Percentiles rank a stretch among this genome's conserved stretches.
Evolutionary conservation across 2,329 filamentous ascomycete species (phyloP).

Genomic region (Leptographium galeiforme): DNA sequence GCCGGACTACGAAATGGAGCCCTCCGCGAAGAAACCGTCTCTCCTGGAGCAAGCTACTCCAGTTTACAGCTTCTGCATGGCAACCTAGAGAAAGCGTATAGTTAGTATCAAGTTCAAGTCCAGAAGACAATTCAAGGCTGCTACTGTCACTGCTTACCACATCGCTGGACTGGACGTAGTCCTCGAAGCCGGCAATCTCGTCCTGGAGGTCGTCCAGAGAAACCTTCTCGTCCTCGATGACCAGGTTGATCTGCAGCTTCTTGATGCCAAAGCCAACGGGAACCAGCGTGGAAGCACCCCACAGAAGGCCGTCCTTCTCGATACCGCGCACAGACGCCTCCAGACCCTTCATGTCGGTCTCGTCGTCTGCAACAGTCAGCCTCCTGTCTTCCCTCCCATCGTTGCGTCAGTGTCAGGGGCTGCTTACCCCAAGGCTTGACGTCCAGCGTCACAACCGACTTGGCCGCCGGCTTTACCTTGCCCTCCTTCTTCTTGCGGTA

Average conservation of each 20-base stretch:
- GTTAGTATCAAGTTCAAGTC: constrained; percentile 19
- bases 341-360: constrained; percentile 79
- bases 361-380: constrained; percentile 51
- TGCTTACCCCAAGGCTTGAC: constrained; percentile 96
- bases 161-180: constrained; percentile 92
- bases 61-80: constrained; percentile 82
- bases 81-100: constrained; percentile 22
- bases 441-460: constrained; percentile 90
- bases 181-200: constrained; percentile 71
- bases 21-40: background rate
- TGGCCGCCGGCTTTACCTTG: constrained; percentile 84
- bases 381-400: background rate
- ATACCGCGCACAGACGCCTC: constrained; percentile 72
- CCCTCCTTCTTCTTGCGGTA: constrained; percentile 95
- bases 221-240: constrained; percentile 95
- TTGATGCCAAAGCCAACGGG: constrained; percentile 94
- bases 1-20: background rate
- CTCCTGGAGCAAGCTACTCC: constrained; percentile 5
- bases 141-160: constrained; percentile 27
- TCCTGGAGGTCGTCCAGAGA: constrained; percentile 77
- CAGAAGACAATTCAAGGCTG: constrained; percentile 4
- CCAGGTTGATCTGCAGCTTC: constrained; percentile 98
- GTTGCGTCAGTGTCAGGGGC: constrained; percentile 11
- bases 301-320: constrained; percentile 86
- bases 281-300: constrained; percentile 84